Evolutionary conservation across 1,284 basidiomycete genomes (phyloP), one percentile per base, ranked within the genome.

Genomic region (Ganoderma sp.): DNA sequence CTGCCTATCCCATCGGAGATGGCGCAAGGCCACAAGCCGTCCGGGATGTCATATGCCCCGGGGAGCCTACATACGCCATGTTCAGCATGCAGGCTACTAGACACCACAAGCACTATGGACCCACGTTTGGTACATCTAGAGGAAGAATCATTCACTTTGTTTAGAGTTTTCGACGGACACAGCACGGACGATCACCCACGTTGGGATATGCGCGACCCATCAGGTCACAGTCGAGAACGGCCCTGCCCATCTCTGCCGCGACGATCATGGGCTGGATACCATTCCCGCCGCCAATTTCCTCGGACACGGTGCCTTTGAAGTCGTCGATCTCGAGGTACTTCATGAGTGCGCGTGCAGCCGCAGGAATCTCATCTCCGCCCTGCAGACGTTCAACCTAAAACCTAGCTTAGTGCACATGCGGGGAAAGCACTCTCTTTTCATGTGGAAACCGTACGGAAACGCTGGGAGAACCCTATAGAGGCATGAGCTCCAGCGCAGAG

Each of bases 261-360:
- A 83, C 79, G 25, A 85, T 78, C 75, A 87, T 81, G 28, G 84
- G 82, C 77, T 87, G 81, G 71, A 88, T 81, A 42, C 88, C 87
- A 72, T 89, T 89, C 17, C 83, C 84, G 12, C 87, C 88, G 17
- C 88, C 87, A 58, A 89, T 87, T 75, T 88, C 86, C 64, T 85
- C 84, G 14, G 83, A 82, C 17, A 84, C 78, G 0, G 81, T 76
- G 17, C 81, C 82, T 9, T 74, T 65, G 63, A 75, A 74, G 65
- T 78, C 76, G 1, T 64, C 15, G 25, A 76, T 56, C 14, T 72
- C 74, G 60, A 76, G 71, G 63, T 77, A 77, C 45, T 72, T 71
- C 71, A 77, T 70, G 28, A 78, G 70, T 0, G 71, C 74, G 15
- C 69, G 70, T 22, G 72, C 70, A 2, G 78, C 75, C 3, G 75